These are phyloP conservation scores for Penicillium sp. DNA, from an alignment of 2,329 filamentous ascomycete genomes.

Conservation along the genomic window DNA sequence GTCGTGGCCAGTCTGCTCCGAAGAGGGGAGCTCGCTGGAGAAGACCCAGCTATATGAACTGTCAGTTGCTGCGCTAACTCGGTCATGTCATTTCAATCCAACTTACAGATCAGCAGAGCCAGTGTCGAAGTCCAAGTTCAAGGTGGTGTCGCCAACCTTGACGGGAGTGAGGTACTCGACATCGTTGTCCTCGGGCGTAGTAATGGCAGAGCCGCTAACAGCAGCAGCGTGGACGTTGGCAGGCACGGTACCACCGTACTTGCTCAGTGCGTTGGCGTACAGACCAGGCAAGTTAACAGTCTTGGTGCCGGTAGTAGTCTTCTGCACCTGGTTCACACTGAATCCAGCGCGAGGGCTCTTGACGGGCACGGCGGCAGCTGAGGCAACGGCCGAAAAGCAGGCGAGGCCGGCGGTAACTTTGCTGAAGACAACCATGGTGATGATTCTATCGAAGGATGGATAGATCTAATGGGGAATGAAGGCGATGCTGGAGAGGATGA, in stretches of 20 bases:
- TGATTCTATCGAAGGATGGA: slow-evolving; percentile 12
- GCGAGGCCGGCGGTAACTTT: slow-evolving; percentile 28
- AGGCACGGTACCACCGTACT: slow-evolving; percentile 34
- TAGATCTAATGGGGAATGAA: slow-evolving; percentile 4
- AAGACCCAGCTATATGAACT: slow-evolving; percentile 59
- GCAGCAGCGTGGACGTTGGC: slow-evolving; percentile 32
- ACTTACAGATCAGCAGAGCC: slow-evolving; percentile 65
- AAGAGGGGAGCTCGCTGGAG: slow-evolving; percentile 55
- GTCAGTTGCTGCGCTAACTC: slow-evolving; percentile 6
- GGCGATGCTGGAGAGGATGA: slow-evolving; percentile 17
- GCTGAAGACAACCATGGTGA: slow-evolving; percentile 37
- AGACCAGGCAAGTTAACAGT: slow-evolving; percentile 29
- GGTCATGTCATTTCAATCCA: background rate
- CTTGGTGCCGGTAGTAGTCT: slow-evolving; percentile 18
- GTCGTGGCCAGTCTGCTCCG: slow-evolving; percentile 53
- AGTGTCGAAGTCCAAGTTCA: slow-evolving; percentile 71
- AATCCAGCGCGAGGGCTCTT: slow-evolving; percentile 29
- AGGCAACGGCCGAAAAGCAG: slow-evolving; percentile 29
- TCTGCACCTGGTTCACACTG: slow-evolving; percentile 31
- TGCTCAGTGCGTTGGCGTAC: slow-evolving; percentile 30
- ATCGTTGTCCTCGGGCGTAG: slow-evolving; percentile 52
- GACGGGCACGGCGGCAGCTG: slow-evolving; percentile 32
- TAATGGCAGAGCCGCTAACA: slow-evolving; percentile 34
- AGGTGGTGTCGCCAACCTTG: slow-evolving; percentile 59
- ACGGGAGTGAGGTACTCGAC: slow-evolving; percentile 62